Evolutionary conservation across 106 monocot genomes (phyloP), one percentile per base, ranked within the genome.

Genomic region (Apostasia ramifera): DNA sequence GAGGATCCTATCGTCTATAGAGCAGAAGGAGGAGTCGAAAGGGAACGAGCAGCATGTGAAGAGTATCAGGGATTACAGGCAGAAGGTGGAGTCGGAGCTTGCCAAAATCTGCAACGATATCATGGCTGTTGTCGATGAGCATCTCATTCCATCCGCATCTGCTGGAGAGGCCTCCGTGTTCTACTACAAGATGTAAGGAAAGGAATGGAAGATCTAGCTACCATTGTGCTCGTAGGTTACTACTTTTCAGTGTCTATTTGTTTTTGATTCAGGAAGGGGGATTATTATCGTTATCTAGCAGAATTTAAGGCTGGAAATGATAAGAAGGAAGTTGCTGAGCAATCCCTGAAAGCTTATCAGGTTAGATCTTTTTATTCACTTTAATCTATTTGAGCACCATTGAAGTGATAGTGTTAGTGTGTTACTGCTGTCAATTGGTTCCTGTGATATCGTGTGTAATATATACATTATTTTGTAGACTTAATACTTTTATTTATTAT

Each of bases 11-110:
- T 80, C 80, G 10, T 75, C 75, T 53, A 80, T 75, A 45, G 80
- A 80, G 75, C 75, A 75, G 70, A 80, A 75, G 66, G 80, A 80
- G 59, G 75, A 75, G 65, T 49, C 80, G 4, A 75, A 80, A 66
- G 74, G 80, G 57, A 80, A 80, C 71, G 80, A 80, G 65, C 42
- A 71, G 12, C 70, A 75, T 42, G 75, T 67, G 12, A 70, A 70
- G 59, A 51, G 48, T 58, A 80, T 80, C 66, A 58, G 45, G 50
- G 80, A 67, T 52, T 80, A 80, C 47, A 70, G 75, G 15, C 66
- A 75, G 70, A 75, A 75, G 66, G 74, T 80, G 43, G 75, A 80
- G 64, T 57, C 70, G 7, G 80, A 80, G 71, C 80, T 80, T 38
- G 66, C 80, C 13, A 66, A 42, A 43, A 70, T 80, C 38, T 80